These are phyloP conservation scores for Venturia pyrina DNA, from an alignment of 2,329 filamentous ascomycete genomes.

Conservation along the genomic window DNA sequence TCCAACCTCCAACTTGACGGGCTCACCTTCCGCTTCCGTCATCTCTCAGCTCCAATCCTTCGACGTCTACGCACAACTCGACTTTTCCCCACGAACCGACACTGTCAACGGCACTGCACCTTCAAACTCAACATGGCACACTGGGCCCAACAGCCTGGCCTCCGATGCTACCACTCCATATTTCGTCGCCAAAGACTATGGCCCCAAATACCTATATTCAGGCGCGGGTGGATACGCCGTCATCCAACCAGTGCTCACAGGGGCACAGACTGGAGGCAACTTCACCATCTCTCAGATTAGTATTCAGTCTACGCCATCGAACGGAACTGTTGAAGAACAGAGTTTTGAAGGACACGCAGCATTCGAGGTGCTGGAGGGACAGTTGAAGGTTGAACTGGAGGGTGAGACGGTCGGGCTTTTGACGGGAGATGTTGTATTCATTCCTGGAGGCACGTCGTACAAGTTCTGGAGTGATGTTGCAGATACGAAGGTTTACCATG, in stretches of 20 bases:
- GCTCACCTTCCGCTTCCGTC: constrained; percentile 20
- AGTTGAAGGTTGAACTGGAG: constrained; percentile 25
- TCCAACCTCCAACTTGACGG: constrained; percentile 22
- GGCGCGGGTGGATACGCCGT: constrained; percentile 31
- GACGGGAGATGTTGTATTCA: constrained; percentile 31
- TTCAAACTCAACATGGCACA: constrained; percentile 27
- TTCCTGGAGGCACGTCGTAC: constrained; percentile 25
- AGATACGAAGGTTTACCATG: constrained; percentile 20
- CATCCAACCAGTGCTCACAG: constrained; percentile 34
- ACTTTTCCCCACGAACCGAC: constrained; percentile 31
- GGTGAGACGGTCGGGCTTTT: constrained; percentile 23
- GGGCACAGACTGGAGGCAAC: constrained; percentile 29
- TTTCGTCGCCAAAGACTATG: constrained; percentile 37
- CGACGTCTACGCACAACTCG: constrained; percentile 35
- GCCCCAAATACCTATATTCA: constrained; percentile 35
- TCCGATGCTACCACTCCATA: constrained; percentile 25
- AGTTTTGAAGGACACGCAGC: constrained; percentile 26
- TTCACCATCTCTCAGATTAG: constrained; percentile 37
- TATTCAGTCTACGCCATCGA: constrained; percentile 22
- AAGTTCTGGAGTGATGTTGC: constrained; percentile 23
- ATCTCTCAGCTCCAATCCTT: constrained; percentile 30
- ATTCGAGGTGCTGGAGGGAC: constrained; percentile 31
- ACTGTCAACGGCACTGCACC: constrained; percentile 32
- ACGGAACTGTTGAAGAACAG: constrained; percentile 15
- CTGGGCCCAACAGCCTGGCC: constrained; percentile 26